Evolutionary conservation across 108 stramenopile species (phyloP).

Genomic region (Cyclostephanos tholiformis): DNA sequence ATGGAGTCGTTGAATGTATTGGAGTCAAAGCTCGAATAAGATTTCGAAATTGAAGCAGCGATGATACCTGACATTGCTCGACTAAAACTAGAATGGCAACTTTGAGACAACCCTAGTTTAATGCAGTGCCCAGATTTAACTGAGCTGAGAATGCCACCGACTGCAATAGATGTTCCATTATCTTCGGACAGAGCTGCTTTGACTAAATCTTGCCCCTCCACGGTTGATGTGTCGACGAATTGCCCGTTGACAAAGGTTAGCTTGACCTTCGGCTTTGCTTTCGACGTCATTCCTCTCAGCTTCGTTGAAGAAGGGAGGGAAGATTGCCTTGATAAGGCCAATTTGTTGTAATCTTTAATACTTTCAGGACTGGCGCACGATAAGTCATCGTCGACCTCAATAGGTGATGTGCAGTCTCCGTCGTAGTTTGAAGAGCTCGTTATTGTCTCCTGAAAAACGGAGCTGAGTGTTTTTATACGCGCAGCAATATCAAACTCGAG

Average conservation of each 20-base stretch:
- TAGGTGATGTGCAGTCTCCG: not conserved
- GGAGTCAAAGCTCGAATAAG: not conserved
- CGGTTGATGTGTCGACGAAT: constrained; percentile 35
- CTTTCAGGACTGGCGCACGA: not conserved
- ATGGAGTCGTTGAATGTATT: constrained; percentile 1
- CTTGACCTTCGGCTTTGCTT: constrained; percentile 16
- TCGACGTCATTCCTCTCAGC: not conserved
- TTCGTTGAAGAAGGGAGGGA: not conserved
- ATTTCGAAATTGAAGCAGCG: not conserved
- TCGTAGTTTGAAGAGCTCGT: not conserved
- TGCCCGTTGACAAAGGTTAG: constrained; percentile 46
- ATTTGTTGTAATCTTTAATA: not conserved
- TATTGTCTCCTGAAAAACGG: not conserved
- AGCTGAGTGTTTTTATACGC: not conserved
- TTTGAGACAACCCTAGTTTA: not conserved
- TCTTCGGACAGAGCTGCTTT: constrained; percentile 7
- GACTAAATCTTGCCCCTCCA: constrained; percentile 30
- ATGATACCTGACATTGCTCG: not conserved
- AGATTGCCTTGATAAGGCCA: not conserved
- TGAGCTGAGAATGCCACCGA: constrained; percentile 2
- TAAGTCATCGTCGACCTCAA: constrained; percentile 1
- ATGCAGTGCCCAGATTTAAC: constrained; percentile 17
- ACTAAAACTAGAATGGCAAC: not conserved
- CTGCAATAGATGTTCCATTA: not conserved
- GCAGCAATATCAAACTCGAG: not conserved